Base-by-base conservation (phyloP, 1,284 basidiomycete genomes). In the Rhodotorula sp. region DNA sequence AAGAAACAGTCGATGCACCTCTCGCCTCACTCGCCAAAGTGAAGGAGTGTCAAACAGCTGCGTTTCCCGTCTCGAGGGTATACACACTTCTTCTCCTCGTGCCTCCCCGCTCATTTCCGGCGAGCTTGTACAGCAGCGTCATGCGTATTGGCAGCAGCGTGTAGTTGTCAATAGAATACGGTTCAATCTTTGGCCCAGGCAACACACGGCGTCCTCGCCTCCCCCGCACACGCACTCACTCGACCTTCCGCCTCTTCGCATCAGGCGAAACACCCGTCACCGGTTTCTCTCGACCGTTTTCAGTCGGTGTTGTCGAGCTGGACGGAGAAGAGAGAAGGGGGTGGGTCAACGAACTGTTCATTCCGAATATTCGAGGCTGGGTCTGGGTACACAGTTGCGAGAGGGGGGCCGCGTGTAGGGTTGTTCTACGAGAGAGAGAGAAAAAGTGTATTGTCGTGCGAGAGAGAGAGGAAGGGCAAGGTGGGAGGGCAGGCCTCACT, bases 241-340 rank as follows among this genome's bases (percentile, higher is more conserved):
- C 37, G 55, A 56, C 55, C 55, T 56, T 56, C 37, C 55, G 24
- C n/a, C 55, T 24, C 24, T 56, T 56, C 37, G 55, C n/a, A 56
- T 56, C 55, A 11, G 55, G 55, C 34, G 55, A 56, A 40, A 40
- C 40, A 31, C 37, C 37, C 37, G 37, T 44, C 10, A 40, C 37
- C 11, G 55, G 55, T 16, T 31, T 40, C 20, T 56, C 40, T 44
- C 40, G 40, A 24, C 55, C 26, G 34, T 26, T 40, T 9, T 44
- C n/a, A 6, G 51, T 26, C 15, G n/a, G n/a, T 22, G 28, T 22
- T 16, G 24, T 15, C 13, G 34, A 40, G 20, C 24, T 56, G 31
- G 54, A 48, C 20, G 44, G 20, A 50, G 28, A 28, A 59, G 13
- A 34, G 30, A 9, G n/a, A 48, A 15, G 30, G 46, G 18, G 57